Conservation (phyloP, 306 rosid species). For the Gleditsia sinensis region DNA sequence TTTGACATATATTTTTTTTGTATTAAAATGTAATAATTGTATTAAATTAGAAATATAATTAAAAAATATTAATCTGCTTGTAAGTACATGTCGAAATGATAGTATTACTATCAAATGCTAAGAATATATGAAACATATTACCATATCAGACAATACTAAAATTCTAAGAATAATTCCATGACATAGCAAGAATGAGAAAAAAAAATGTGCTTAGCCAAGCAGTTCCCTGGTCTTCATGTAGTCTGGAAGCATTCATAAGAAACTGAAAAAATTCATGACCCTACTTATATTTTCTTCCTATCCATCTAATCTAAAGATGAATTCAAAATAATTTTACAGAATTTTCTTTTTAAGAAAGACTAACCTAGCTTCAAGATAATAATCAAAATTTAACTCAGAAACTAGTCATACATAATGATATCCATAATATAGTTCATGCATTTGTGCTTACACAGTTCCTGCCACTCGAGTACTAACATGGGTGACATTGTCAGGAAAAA, state of each 20-base stretch:
- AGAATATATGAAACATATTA: not conserved
- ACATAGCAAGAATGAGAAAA: not conserved
- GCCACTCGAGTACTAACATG: constrained; percentile 96
- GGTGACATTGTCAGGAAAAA: constrained; percentile 91
- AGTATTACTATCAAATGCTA: not conserved
- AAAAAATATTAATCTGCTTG: not conserved
- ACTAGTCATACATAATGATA: constrained; percentile 12
- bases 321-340: too few relatives aligned
- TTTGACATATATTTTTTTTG: not conserved
- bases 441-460: constrained; percentile 79
- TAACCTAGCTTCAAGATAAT: not conserved
- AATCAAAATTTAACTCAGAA: not conserved
- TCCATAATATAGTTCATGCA: constrained; percentile 16
- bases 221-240: not conserved
- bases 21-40: not conserved
- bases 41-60: not conserved
- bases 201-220: not conserved
- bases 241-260: constrained; percentile 13
- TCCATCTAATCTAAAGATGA: too few relatives aligned
- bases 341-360: too few relatives aligned
- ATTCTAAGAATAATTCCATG: constrained; percentile 3
- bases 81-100: not conserved
- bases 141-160: not conserved
- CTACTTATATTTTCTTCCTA: not conserved
- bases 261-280: not conserved